phyloP scores from a whole-genome alignment of 1,284 basidiomycete genomes.

The Ceratobasidium sp. region DNA sequence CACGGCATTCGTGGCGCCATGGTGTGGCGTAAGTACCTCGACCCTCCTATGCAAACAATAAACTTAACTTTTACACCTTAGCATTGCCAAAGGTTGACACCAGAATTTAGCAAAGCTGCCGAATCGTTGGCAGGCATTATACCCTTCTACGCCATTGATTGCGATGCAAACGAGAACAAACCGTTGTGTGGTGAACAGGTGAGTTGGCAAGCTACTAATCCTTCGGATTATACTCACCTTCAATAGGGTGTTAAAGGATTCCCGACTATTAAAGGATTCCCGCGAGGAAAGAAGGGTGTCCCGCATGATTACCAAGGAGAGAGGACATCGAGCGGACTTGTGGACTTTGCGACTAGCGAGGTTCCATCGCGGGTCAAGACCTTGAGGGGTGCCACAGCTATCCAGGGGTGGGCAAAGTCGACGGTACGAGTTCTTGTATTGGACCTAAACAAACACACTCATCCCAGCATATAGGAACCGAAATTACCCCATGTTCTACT shows the following conservation, averaged over 20 bases:
- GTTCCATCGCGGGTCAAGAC: conserved; percentile 79
- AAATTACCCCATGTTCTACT: conserved; percentile 77
- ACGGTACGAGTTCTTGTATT: neutral
- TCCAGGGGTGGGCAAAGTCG: conserved; percentile 70
- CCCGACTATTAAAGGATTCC: conserved; percentile 92
- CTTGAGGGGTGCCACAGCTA: conserved; percentile 66
- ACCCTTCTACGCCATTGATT: conserved; percentile 91
- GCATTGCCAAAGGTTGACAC: conserved; percentile 90
- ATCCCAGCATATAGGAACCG: conserved; percentile 60
- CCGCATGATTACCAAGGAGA: conserved; percentile 81
- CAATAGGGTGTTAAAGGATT: conserved; percentile 86
- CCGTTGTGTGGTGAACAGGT: conserved; percentile 84
- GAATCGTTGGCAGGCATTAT: conserved; percentile 83
- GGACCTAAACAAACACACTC: neutral
- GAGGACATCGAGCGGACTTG: conserved; percentile 79
- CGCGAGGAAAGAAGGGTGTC: conserved; percentile 74
- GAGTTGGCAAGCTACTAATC: conserved; percentile 45
- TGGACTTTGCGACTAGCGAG: conserved; percentile 80
- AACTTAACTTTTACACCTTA: conserved; percentile 54
- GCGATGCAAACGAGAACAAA: conserved; percentile 88
- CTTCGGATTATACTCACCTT: neutral
- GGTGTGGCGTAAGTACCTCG: conserved; percentile 80
- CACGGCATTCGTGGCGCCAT: conserved; percentile 91
- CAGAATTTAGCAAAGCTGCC: conserved; percentile 88
- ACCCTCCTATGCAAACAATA: conserved; percentile 13